These are phyloP conservation scores for Candida sp. DNA, from an alignment of 1,139 yeast genomes.

Conservation along the genomic window DNA sequence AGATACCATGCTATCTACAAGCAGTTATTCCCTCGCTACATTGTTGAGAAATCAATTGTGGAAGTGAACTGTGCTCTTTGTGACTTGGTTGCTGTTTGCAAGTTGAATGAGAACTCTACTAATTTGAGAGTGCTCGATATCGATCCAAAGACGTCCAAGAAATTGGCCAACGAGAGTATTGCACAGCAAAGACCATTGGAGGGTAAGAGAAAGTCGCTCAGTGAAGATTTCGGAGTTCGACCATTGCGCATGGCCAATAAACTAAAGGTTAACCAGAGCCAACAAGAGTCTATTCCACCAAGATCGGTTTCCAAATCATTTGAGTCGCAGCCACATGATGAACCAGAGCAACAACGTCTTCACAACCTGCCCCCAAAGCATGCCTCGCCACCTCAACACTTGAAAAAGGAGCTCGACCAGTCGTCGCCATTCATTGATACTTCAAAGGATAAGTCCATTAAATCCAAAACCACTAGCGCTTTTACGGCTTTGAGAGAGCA, in stretches of 20 bases:
- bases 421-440: slow-evolving; percentile 6
- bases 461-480: slow-evolving; percentile 7
- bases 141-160: slow-evolving; percentile 7
- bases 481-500: slow-evolving; percentile 9
- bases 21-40: slow-evolving; percentile 68
- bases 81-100: slow-evolving; percentile 65
- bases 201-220: slow-evolving; percentile 4
- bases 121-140: slow-evolving; percentile 16
- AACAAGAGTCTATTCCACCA: slow-evolving; percentile 3
- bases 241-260: slow-evolving; percentile 64
- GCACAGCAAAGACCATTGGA: slow-evolving; percentile 58
- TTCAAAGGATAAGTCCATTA: slow-evolving; percentile 1
- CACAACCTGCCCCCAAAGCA: not conserved
- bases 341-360: not conserved
- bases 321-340: not conserved
- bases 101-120: slow-evolving; percentile 37
- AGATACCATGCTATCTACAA: slow-evolving; percentile 75
- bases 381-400: not conserved
- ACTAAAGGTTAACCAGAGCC: slow-evolving; percentile 18
- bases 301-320: not conserved
- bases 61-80: slow-evolving; percentile 78
- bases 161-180: slow-evolving; percentile 20
- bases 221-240: slow-evolving; percentile 46
- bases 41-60: slow-evolving; percentile 78
- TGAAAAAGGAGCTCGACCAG: not conserved